Evolutionary conservation across 2,329 filamentous ascomycete species (phyloP).

Genomic region (Sarocladium brachiariae): DNA sequence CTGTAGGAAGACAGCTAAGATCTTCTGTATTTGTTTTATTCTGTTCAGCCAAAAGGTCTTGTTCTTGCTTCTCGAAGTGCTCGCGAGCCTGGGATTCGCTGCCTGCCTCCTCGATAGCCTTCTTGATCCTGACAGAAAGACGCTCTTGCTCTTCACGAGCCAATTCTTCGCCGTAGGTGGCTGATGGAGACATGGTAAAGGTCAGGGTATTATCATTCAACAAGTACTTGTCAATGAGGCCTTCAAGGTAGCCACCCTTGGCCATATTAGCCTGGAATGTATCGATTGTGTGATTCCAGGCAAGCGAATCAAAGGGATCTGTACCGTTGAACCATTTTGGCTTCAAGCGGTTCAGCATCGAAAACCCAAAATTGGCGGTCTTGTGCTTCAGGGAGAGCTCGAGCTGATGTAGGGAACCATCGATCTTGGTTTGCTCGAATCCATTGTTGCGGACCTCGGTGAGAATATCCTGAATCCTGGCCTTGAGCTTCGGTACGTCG

Average conservation of each 20-base stretch:
- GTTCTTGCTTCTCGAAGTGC: slow-evolving; percentile 69
- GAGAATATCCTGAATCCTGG: slow-evolving; percentile 66
- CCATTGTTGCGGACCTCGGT: slow-evolving; percentile 64
- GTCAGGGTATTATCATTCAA: slow-evolving; percentile 80
- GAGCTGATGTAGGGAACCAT: slow-evolving; percentile 87
- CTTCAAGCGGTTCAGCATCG: slow-evolving; percentile 79
- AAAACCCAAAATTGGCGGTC: slow-evolving; percentile 90
- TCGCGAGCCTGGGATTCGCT: slow-evolving; percentile 64
- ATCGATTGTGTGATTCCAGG: slow-evolving; percentile 83
- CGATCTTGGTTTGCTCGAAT: slow-evolving; percentile 84
- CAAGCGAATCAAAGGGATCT: slow-evolving; percentile 83
- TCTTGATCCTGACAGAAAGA: slow-evolving; percentile 65
- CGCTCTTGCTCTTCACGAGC: slow-evolving; percentile 70
- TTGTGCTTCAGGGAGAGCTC: slow-evolving; percentile 95
- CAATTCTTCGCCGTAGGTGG: slow-evolving; percentile 66
- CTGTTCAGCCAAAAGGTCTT: slow-evolving; percentile 74
- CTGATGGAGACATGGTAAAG: slow-evolving; percentile 89
- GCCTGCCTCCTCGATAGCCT: slow-evolving; percentile 61
- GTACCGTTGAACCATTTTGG: slow-evolving; percentile 94
- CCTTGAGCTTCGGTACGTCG: slow-evolving; percentile 70
- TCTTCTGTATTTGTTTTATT: slow-evolving; percentile 79
- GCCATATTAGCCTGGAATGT: slow-evolving; percentile 74
- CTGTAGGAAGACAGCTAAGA: slow-evolving; percentile 77
- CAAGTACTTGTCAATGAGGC: slow-evolving; percentile 81
- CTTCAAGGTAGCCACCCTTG: slow-evolving; percentile 73